phyloP scores from a whole-genome alignment of 805 yeast genomes.

The Saccharomyces jurei region DNA sequence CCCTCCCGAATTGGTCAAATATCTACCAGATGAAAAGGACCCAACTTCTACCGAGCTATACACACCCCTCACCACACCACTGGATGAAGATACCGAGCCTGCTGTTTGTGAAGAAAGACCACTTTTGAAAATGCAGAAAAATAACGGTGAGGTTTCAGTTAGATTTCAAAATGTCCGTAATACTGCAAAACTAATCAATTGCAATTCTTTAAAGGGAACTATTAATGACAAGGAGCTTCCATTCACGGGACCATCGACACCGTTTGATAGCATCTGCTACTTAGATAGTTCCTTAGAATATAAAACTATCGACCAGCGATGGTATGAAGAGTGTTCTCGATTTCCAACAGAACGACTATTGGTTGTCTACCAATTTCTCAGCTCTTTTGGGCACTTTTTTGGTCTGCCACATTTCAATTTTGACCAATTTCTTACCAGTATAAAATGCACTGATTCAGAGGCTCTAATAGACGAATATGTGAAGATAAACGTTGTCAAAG shows the following conservation, averaged over 20 bases:
- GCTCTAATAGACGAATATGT: conserved; percentile 19
- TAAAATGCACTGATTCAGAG: conserved; percentile 20
- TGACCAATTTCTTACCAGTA: conserved; percentile 19
- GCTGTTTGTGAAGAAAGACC: conserved; percentile 1
- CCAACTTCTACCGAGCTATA: not conserved
- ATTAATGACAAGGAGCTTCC: conserved; percentile 15
- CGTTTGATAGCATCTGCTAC: conserved; percentile 7
- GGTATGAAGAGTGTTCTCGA: not conserved
- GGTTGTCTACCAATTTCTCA: conserved; percentile 18
- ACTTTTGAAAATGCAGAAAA: not conserved
- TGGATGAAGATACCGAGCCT: conserved; percentile 22
- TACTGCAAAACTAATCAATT: not conserved
- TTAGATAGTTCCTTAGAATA: conserved; percentile 12
- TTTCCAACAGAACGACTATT: conserved; percentile 10
- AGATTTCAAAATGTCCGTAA: not conserved
- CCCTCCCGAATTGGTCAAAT: conserved; percentile 26
- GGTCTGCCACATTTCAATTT: conserved; percentile 15
- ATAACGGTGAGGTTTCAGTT: not conserved
- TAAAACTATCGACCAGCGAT: conserved; percentile 4
- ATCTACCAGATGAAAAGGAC: not conserved
- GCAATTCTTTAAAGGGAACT: not conserved
- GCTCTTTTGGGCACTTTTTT: conserved; percentile 14
- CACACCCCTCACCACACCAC: not conserved
- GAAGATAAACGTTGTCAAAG: conserved; percentile 1
- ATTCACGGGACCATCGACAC: conserved; percentile 15